Evolutionary conservation across 1,139 yeast genomes (phyloP), one percentile per base, ranked within the genome.

Genomic region (Debaryomyces nepalensis): DNA sequence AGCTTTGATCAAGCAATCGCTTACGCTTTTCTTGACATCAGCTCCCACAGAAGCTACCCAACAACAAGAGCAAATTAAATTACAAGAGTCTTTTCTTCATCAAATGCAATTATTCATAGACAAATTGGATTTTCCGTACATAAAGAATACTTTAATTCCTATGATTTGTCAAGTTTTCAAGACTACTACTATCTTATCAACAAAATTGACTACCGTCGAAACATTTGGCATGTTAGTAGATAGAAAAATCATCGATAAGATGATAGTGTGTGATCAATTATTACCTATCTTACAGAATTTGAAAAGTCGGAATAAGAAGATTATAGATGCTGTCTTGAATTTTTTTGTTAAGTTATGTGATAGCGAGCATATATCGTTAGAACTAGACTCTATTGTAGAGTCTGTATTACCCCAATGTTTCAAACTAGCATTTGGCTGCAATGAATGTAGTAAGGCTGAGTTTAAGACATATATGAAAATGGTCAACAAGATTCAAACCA

Each of bases 161-260:
- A 67, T 81, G 32, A 70, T 90, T 18, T 79, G 89, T 31, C 77
- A 76, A 33, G 78, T 88, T 3, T 91, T 90, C 63, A 79, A 88
- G 31, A 86, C 89, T 34, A 91, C 98, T 0, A 87, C 95, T 0
- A 80, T 93, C 31, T 67, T 90, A 30, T 81, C 87, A 3, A 87
- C 91, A 22, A 90, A 93, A 54, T 69, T 84, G 24, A 75, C 82
- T 10, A 79, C 96, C 2, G 72, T 90, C n/a, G 68, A 73, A 21
- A 74, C 87, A 0, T 84, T 93, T 53, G 75, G 77, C 18, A 64
- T 68, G 37, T 67, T 90, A 55, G 76, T 88, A 10, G 76, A 74
- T 10, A 55, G 64, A 42, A 81, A 80, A 49, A 77, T 81, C 2
- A 73, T 91, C 39, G 97, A 93, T 55, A 83, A 81, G 52, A 75